Percentiles rank a stretch among this genome's conserved stretches.
phyloP scores from a whole-genome alignment of 2,329 filamentous ascomycete genomes.

The Ophiostoma australiae region DNA sequence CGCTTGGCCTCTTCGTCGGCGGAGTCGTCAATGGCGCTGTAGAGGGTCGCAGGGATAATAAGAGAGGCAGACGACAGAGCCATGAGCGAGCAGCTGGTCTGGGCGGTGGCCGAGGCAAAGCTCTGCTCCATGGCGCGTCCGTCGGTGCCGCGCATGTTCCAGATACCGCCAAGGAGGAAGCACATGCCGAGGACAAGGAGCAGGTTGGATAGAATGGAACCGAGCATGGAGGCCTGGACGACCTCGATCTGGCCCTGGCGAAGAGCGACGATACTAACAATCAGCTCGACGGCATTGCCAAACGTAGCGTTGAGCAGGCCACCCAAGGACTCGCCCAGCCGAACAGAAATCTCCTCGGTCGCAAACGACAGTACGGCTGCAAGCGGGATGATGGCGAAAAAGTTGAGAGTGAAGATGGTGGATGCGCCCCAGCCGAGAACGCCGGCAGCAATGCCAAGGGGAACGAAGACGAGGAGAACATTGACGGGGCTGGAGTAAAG shows the following conservation, averaged over 20 bases:
- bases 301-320: constrained; percentile 73
- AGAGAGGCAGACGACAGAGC: constrained; percentile 70
- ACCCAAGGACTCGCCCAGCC: constrained; percentile 68
- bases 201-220: constrained; percentile 85
- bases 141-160: constrained; percentile 52
- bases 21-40: constrained; percentile 54
- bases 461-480: constrained; percentile 67
- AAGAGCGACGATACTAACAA: constrained; percentile 85
- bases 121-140: constrained; percentile 60
- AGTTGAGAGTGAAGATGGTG: constrained; percentile 70
- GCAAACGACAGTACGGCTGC: constrained; percentile 82
- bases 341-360: constrained; percentile 70
- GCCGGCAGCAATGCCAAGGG: constrained; percentile 66
- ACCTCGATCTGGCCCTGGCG: constrained; percentile 78
- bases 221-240: constrained; percentile 87
- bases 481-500: constrained; percentile 62
- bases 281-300: constrained; percentile 74
- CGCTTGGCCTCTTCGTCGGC: constrained; percentile 41
- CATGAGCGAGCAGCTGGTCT: constrained; percentile 72
- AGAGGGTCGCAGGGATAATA: constrained; percentile 72
- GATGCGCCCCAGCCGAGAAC: constrained; percentile 58
- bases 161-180: constrained; percentile 71
- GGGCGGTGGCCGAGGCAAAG: constrained; percentile 72
- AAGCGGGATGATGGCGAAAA: constrained; percentile 80
- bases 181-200: constrained; percentile 86